Base-by-base conservation (phyloP, 2,329 filamentous ascomycete species). In the Pyrenophora teres region DNA sequence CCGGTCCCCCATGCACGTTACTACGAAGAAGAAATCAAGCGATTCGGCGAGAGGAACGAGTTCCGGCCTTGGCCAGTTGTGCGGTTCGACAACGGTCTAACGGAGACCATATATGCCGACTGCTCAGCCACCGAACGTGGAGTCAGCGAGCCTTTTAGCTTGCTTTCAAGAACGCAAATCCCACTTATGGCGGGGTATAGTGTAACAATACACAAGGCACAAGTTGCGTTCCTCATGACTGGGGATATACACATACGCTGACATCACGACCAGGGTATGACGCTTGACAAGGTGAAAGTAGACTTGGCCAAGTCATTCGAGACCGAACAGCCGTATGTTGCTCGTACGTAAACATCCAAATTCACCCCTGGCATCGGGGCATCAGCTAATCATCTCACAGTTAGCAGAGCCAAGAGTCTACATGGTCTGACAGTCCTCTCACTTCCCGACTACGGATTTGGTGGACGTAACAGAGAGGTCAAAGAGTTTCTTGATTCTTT, bases 131-230 rank as follows among this genome's bases (percentile, higher is more conserved):
- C 73, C 13, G 72, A 80, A 45, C 56, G 81, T 0, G 81, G 81
- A 2, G 70, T 77, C 33, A 64, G 71, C 2, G 16, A 63, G 40
- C 80, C 81, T 0, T 80, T 79, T 56, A 79, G 75, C 30, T 59
- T 80, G 1, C 64, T 86, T 0, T 74, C 75, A 1, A 76, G 85
- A n/a, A 85, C 83, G 0, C 85, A 87, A 62, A 77, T 87, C 4
- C 86, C 85, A 0, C 74, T 88, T 0, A 72, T 78, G 2, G 74
- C 83, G 0, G 85, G 80, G 0, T 88, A 84, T 82, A 85, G 85
- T 0, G 79, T 86, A 61, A 87, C 80, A 0, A 80, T 86, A 1
- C 85, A 88, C 66, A 86, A 85, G 64, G 78, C 78, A n/a, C 65
- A 70, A 56, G 65, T 64, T 54, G 15, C 10, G 52, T 37, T 15